Base-by-base conservation (phyloP, 2,329 filamentous ascomycete genomes). In the Stachybotrys elegans region DNA sequence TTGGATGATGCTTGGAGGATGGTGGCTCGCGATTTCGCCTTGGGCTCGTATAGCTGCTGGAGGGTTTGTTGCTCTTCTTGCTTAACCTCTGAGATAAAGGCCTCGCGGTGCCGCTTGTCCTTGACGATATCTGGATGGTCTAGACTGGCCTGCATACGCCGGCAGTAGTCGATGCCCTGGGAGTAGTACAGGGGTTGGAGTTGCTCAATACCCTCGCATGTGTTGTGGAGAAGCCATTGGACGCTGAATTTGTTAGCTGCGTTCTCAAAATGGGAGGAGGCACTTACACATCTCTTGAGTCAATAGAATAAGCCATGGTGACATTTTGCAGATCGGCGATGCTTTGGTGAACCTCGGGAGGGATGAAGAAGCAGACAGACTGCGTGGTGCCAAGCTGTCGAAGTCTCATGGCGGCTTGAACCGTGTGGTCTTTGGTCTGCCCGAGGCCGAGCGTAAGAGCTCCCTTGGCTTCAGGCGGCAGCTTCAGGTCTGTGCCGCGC, bases 151-250 rank as follows among this genome's bases (percentile, higher is more conserved):
- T 84, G 69, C 5, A 65, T 70, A 3, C 80, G 71, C 2, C 70
- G 68, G 44, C 79, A 78, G 48, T 77, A 85, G 45, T 84, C 78
- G 5, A 66, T 59, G 0, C 81, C 81, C 51, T 86, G 81, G 0
- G 78, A 67, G 23, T 73, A 70, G 50, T 81, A 82, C 0, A 86
- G 61, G 0, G 74, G 70, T 32, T 78, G 75, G 0, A 84, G 55
- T 34, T 83, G 75, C 48, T 82, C 77, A 14, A 79, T 80, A 1
- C 63, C 70, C 12, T 67, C 62, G 45, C 82, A 86, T 0, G 81
- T 83, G 44, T 84, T 78, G 40, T 82, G 69, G 0, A 86, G 64
- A 0, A 86, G 68, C 83, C 83, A 86, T 32, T 54, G 43, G 9
- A 57, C 53, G 8, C 52, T 55, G 14, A 5, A 13, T 4, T 11